A percentile compares a stretch with the other conserved stretches of the same genome.
Evolutionary conservation across 768 basidiomycete species (phyloP).

Genomic region (Suillus cothurnatus): DNA sequence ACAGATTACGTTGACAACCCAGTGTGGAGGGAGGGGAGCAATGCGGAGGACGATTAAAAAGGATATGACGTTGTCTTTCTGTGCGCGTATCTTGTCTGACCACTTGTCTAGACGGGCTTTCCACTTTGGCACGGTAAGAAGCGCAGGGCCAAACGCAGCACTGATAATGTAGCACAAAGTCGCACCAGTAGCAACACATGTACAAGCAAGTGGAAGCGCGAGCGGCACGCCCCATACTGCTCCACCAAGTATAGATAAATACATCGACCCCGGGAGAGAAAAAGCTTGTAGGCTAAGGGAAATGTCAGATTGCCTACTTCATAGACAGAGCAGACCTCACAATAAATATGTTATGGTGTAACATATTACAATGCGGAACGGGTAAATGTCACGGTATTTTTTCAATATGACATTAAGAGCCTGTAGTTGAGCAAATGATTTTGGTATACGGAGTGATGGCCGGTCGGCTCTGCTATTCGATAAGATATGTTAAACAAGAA

Average conservation of each 20-base stretch:
- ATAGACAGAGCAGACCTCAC: constrained; percentile 49
- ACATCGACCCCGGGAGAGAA: constrained; percentile 97
- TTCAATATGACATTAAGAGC: constrained; percentile 82
- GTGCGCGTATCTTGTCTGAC: constrained; percentile 74
- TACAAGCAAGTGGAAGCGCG: constrained; percentile 88
- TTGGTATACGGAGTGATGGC: constrained; percentile 77
- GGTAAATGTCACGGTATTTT: constrained; percentile 91
- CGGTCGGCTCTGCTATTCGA: constrained; percentile 65
- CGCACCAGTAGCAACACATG: constrained; percentile 90
- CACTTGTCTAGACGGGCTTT: constrained; percentile 81
- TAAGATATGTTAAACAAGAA: constrained; percentile 12
- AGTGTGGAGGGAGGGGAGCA: constrained; percentile 92
- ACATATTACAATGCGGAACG: constrained; percentile 81
- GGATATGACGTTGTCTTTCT: constrained; percentile 84
- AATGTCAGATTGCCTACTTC: constrained; percentile 13
- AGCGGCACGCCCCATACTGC: constrained; percentile 91
- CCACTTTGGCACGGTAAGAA: constrained; percentile 86
- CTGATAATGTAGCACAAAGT: constrained; percentile 92
- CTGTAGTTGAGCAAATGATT: constrained; percentile 85
- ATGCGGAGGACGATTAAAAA: constrained; percentile 96
- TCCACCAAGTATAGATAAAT: constrained; percentile 93
- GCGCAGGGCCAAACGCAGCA: constrained; percentile 88
- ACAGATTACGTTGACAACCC: constrained; percentile 92
- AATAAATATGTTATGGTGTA: constrained; percentile 92
- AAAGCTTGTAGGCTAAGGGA: constrained; percentile 85